Percentiles rank a stretch among this genome's conserved stretches.
phyloP scores from a whole-genome alignment of 306 rosid genomes.

The Pyrus betulifolia region DNA sequence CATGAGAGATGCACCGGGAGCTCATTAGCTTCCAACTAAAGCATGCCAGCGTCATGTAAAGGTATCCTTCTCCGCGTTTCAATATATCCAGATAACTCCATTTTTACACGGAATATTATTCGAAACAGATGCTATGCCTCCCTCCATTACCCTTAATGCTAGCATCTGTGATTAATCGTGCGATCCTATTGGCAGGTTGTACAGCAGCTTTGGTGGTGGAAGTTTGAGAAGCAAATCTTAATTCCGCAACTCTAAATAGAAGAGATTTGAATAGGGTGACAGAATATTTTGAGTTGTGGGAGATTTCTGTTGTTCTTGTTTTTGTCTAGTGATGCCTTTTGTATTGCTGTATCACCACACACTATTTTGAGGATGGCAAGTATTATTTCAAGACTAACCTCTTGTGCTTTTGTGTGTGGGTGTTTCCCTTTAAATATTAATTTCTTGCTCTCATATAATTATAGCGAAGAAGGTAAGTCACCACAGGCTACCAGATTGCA shows the following conservation, averaged over 20 bases:
- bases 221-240: slow-evolving; percentile 31
- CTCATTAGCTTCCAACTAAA: slow-evolving; percentile 41
- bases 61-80: slow-evolving; percentile 28
- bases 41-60: slow-evolving; percentile 24
- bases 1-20: slow-evolving; percentile 82
- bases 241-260: slow-evolving; percentile 13
- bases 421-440: slow-evolving; percentile 5
- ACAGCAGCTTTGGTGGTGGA: slow-evolving; percentile 71
- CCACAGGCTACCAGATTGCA: not conserved
- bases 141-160: not conserved
- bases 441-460: not conserved
- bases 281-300: slow-evolving; percentile 16
- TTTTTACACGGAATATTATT: not conserved
- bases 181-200: slow-evolving; percentile 47
- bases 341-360: slow-evolving; percentile 50
- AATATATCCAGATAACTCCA: not conserved
- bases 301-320: slow-evolving; percentile 10
- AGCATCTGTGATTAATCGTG: no score
- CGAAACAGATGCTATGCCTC: not conserved
- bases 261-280: slow-evolving; percentile 6
- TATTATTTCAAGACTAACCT: slow-evolving; percentile 28
- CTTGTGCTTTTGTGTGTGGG: not conserved
- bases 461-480: not conserved
- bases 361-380: slow-evolving; percentile 30
- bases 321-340: slow-evolving; percentile 30